phyloP scores from a whole-genome alignment of 2,329 filamentous ascomycete species.

The Fusarium palustre region DNA sequence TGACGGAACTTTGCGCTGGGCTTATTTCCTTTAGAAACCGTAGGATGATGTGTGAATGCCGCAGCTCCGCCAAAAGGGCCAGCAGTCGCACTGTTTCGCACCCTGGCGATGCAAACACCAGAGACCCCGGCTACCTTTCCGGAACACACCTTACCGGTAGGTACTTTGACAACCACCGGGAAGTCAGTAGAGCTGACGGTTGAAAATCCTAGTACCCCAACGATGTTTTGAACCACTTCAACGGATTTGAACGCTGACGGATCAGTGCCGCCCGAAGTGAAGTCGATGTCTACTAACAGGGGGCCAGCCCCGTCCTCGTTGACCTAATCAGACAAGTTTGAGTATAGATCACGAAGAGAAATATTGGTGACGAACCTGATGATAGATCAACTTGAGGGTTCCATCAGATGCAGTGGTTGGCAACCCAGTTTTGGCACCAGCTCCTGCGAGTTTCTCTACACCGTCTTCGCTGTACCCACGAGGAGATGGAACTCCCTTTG shows the following conservation, averaged over 20 bases:
- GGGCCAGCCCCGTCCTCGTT: slow-evolving; percentile 15
- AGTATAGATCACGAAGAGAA: neutral
- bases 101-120: slow-evolving; percentile 9
- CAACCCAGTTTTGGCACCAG: neutral
- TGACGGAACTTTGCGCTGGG: slow-evolving; percentile 11
- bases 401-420: slow-evolving; percentile 8
- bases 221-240: slow-evolving; percentile 6
- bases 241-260: slow-evolving; percentile 10
- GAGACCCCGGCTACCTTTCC: slow-evolving; percentile 12
- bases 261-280: slow-evolving; percentile 9
- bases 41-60: slow-evolving; percentile 2
- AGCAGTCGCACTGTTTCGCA: slow-evolving; percentile 19
- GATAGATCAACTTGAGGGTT: slow-evolving; percentile 17
- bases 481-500: slow-evolving; percentile 11
- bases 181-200: slow-evolving; percentile 15
- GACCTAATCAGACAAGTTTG: neutral
- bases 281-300: slow-evolving; percentile 3
- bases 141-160: neutral
- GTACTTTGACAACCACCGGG: slow-evolving; percentile 4
- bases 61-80: slow-evolving; percentile 9
- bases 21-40: neutral
- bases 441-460: neutral
- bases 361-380: slow-evolving; percentile 4
- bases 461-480: slow-evolving; percentile 13
- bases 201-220: slow-evolving; percentile 9